Evolutionary conservation across 306 rosid genomes (phyloP), one percentile per base, ranked within the genome.

Genomic region (Pyrus betulifolia): DNA sequence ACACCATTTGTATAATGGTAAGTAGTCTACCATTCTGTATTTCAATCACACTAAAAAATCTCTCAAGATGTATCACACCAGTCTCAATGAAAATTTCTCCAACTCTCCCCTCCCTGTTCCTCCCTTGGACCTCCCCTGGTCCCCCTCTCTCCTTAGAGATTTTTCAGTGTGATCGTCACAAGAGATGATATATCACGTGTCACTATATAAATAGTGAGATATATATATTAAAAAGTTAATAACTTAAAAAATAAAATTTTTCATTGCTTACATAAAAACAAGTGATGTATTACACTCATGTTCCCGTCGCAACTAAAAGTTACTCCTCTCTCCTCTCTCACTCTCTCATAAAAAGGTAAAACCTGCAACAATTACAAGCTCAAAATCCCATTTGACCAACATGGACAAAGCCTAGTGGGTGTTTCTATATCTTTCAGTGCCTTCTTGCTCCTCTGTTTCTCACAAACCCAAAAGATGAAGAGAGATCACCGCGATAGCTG

Each of bases 391-490:
- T 85, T 79, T 42, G 65, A n/a, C 75, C 63, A 22, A 18, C 51
- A 81, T 70, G 75, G 55, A 65, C 5, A 10, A 30, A 64, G 40
- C 18, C 57, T 79, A 60, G 67, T n/a, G 76, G 57, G 21, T 31
- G 35, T 33, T 35, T 8, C 68, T 63, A 30, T 28, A 27, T 27
- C 35, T 31, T 17, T 66, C 25, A 55, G 54, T 40, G 35, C 33
- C 54, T 58, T 28, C 68, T 27, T 58, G 1, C 2, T 25, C 33
- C 19, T 30, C 1, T 40, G 11, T 3, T 63, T 17, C 68, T 28
- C 27, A 30, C 42, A 55, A 55, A 8, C 27, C 5, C 35, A 58
- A 67, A 78, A 67, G 11, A 90, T 90, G 98, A 91, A 90, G 86
- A 87, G 93, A 70, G 85, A 85, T 19, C 89, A 78, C 76, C 71